Evolutionary conservation across 2,329 filamentous ascomycete genomes (phyloP), one percentile per base, ranked within the genome.

Genomic region (Chrysosphaeria jannelii): DNA sequence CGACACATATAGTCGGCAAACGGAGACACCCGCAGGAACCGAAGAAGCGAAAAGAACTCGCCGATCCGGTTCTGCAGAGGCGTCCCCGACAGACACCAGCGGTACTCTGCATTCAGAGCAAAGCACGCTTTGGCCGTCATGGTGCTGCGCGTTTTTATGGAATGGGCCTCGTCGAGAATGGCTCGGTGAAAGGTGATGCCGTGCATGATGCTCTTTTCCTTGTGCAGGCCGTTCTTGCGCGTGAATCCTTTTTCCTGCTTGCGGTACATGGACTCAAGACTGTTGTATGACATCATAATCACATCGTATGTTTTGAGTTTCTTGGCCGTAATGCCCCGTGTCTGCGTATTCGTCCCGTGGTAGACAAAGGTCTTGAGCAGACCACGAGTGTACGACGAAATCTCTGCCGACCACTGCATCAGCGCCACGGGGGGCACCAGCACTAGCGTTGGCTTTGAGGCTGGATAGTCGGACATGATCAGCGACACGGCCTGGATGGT

Each of bases 401-500:
- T 79, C 43, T 81, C 72, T 5, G 62, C 59, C 33, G 69, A 71
- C 81, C 81, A 93, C 39, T 93, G 81, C 71, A 91, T 88, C 23
- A 93, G 47, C 19, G 81, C 81, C 19, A 91, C 81, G 1, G 81
- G 81, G 0, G 81, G 81, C 1, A 90, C 78, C 16, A 91, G 56
- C 2, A 93, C 79, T 4, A 93, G 52, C 0, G 76, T 72, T 2
- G 85, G 81, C 25, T 68, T 48, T 33, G 69, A 70, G 12, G 66
- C 71, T 4, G 79, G 81, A 36, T 74, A 91, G 40, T 93, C 79
- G 1, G 81, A 91, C 85, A 93, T 93, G 43, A 97, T 78, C 21
- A 97, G 57, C 3, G 81, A 91, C 10, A 97, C 85, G 3, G 85
- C 81, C 44, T 97, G 85, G 23, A 97, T 93, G 0, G 85, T 97